Evolutionary conservation across 148 eudicot species (phyloP), one percentile per base, ranked within the genome.

Genomic region (Cornus kousa): DNA sequence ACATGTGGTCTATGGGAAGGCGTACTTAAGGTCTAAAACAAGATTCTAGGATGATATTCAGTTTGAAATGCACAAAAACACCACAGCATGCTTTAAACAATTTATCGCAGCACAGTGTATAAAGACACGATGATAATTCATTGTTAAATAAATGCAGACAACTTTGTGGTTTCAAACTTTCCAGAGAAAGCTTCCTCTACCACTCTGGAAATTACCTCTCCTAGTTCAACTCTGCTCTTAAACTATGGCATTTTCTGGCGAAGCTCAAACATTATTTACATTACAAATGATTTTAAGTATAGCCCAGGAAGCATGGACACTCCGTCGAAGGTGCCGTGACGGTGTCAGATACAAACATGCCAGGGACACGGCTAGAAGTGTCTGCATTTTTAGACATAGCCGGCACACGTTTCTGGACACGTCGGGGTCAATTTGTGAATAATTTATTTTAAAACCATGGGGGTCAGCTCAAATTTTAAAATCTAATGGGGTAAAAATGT

Each of bases 11-110:
- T 75, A 43, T 75, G 39, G 9, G 64, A 60, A 1, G 22, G 22
- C 31, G 17, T 13, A 40, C 7, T 11, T 24, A 65, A 65, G 37
- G 59, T 14, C 48, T 22, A 23, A n/a, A 75, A 14, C 40, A 53
- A 75, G 37, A 75, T 40, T 39, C 35, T 65, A 23, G 8, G 53
- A 74, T 48, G 64, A 60, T 74, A 74, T 37, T 67, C 5, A 10
- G 53, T 19, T 33, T 46, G 14, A 60, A n/a, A 37, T 16, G 33
- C 5, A 37, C 5, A 57, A 57, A 62, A 32, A 35, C 55, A 57
- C 28, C 57, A 37, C 67, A 74, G 19, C 14, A 14, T 32, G 19
- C n/a, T 73, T 20, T 55, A 67, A 43, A 71, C 4, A 9, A 24
- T 24, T n/a, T 72, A 22, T 11, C 3, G 37, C 24, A 48, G 53